A percentile compares a stretch with the other conserved stretches of the same genome.
Conservation (phyloP, 2,329 filamentous ascomycete species). For the Fusarium mangiferae region DNA sequence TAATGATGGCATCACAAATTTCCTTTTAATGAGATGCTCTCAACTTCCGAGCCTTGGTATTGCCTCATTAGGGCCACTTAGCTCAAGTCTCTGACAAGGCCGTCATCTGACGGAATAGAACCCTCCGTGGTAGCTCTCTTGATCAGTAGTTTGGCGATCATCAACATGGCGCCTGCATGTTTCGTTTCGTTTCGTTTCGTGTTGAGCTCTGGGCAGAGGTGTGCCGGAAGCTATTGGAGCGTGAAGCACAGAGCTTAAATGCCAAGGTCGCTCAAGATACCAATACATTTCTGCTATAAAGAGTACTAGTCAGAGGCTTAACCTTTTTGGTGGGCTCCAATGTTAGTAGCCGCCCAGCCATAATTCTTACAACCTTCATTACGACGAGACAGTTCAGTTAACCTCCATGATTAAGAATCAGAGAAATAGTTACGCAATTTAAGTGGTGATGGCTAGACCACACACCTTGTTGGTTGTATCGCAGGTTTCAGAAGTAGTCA, state of each 20-base stretch:
- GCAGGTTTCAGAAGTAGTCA: conserved; percentile 15
- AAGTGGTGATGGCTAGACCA: not conserved
- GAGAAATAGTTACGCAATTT: not conserved
- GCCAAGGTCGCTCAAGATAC: conserved; percentile 37
- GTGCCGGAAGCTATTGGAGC: conserved; percentile 20
- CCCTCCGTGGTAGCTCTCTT: not conserved
- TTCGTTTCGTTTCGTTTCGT: conserved; percentile 37
- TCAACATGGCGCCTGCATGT: conserved; percentile 5
- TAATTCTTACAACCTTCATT: not conserved
- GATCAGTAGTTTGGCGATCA: not conserved
- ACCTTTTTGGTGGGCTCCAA: conserved; percentile 3
- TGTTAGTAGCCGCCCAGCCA: not conserved
- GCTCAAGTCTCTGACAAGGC: not conserved
- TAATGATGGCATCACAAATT: conserved; percentile 29
- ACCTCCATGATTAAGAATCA: not conserved
- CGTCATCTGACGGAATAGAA: not conserved
- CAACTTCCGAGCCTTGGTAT: conserved; percentile 8
- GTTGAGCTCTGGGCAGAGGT: not conserved
- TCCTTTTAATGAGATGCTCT: not conserved
- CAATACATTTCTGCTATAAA: conserved; percentile 19
- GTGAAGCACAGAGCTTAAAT: conserved; percentile 3
- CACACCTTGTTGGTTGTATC: not conserved
- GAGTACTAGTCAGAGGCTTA: not conserved
- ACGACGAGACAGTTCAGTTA: not conserved
- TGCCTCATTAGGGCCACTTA: not conserved